Conservation (phyloP, 2,329 filamentous ascomycete genomes). For the Claviceps purpurea region DNA sequence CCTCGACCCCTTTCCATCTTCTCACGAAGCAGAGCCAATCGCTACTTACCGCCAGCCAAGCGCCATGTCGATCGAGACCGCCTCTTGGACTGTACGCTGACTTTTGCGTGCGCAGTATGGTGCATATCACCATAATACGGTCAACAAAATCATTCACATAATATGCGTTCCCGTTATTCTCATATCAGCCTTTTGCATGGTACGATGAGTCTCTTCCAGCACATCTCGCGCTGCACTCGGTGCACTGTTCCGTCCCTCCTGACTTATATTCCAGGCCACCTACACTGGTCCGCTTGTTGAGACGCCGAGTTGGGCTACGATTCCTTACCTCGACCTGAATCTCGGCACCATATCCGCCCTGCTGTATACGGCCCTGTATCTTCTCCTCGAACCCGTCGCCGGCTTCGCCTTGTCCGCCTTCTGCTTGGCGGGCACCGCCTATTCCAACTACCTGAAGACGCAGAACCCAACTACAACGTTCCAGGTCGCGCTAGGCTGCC, state of each 20-base stretch:
- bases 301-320: conserved; percentile 52
- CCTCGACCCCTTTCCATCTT: background rate
- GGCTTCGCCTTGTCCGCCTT: conserved; percentile 65
- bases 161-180: conserved; percentile 66
- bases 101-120: conserved; percentile 48
- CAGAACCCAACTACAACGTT: conserved; percentile 37
- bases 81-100: background rate
- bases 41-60: background rate
- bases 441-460: conserved; percentile 59
- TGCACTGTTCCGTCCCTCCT: background rate
- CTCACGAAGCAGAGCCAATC: background rate
- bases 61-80: background rate
- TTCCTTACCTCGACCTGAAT: conserved; percentile 54
- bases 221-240: background rate
- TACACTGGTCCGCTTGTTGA: conserved; percentile 50
- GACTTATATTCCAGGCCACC: conserved; percentile 32
- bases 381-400: conserved; percentile 88
- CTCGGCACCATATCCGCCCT: conserved; percentile 50
- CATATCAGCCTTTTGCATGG: conserved; percentile 56
- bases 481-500: conserved; percentile 48
- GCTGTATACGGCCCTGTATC: conserved; percentile 65
- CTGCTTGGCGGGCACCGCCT: conserved; percentile 61
- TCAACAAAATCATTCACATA: conserved; percentile 70
- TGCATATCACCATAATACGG: conserved; percentile 65
- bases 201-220: conserved; percentile 26